Conservation (phyloP, 1,139 yeast genomes). For the Arxiozyma bovina region DNA sequence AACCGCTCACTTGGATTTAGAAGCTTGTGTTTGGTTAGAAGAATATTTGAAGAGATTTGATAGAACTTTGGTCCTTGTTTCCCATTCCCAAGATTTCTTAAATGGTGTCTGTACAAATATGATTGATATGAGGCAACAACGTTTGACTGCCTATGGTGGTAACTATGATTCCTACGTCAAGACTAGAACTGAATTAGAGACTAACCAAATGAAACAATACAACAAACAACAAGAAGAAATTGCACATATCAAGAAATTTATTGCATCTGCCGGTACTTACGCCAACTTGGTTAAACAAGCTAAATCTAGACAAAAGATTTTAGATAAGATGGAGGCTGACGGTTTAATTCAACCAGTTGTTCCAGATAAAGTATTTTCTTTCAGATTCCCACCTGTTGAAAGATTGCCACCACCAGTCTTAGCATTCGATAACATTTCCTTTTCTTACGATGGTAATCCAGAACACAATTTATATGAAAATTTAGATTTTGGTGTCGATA, state of each 20-base stretch:
- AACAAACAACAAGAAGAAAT: slow-evolving; percentile 97
- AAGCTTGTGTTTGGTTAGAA: slow-evolving; percentile 99
- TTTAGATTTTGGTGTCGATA: slow-evolving; percentile 95
- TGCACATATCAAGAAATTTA: slow-evolving; percentile 94
- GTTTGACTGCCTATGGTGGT: slow-evolving; percentile 81
- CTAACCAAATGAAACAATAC: slow-evolving; percentile 97
- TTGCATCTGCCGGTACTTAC: slow-evolving; percentile 99
- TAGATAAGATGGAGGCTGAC: slow-evolving; percentile 99
- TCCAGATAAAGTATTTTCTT: slow-evolving; percentile 85
- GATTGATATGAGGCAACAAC: slow-evolving; percentile 86
- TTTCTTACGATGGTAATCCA: slow-evolving; percentile 78
- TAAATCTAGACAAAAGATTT: slow-evolving; percentile 96
- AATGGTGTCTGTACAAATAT: slow-evolving; percentile 97
- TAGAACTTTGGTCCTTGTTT: slow-evolving; percentile 85
- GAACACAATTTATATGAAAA: slow-evolving; percentile 86
- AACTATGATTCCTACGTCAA: slow-evolving; percentile 94
- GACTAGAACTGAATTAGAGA: slow-evolving; percentile 89
- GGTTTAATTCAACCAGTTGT: slow-evolving; percentile 92
- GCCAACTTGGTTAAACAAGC: slow-evolving; percentile 99
- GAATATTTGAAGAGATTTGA: slow-evolving; percentile 93
- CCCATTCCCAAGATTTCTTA: slow-evolving; percentile 98
- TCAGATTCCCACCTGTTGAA: slow-evolving; percentile 91
- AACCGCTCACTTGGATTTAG: slow-evolving; percentile 97
- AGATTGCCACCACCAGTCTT: slow-evolving; percentile 98
- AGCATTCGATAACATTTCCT: slow-evolving; percentile 91